Evolutionary conservation across 1,284 basidiomycete species (phyloP), one percentile per base, ranked within the genome.

Genomic region (Heliocybe sulcata): DNA sequence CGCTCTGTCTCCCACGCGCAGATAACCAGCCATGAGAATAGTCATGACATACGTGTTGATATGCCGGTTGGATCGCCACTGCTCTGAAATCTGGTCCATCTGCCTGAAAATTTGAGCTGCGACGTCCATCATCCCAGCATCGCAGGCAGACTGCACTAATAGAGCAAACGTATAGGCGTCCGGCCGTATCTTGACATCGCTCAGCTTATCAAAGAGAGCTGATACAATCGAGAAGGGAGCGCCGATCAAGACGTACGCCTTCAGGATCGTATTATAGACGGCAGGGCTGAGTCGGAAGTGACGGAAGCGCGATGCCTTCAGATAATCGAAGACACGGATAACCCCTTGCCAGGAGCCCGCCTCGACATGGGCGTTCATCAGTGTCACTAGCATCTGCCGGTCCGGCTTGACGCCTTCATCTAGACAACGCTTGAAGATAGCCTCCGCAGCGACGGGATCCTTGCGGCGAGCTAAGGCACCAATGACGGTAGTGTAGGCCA

Each of bases 281-380:
- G 81, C 78, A 61, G 86, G 76, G 29, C 76, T 71, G 25, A 82
- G 65, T 33, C 71, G 68, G 45, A 75, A 60, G 26, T 71, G 68
- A 38, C 69, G 65, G 45, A 62, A 63, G 2, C 66, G 65, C 14
- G 77, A 66, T 1, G 67, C 64, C 20, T 75, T 71, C 52, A 94
- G 69, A 67, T 83, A 92, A 58, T 89, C 82, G 63, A 90, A 94
- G 23, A 83, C 72, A 29, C 81, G 77, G 59, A 92, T 77, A 45
- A 87, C 90, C 38, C 85, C 83, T 48, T 74, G 69, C 87, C 91
- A 94, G n/a, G 83, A 82, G 0, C 89, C 91, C 2, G 85, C 79
- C 64, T 92, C 85, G 54, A 94, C 86, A 64, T 94, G 83, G 0
- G 90, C 91, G 63, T 93, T 84, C 81, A 98, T 84, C 52, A 98